Base-by-base conservation (phyloP, 768 basidiomycete genomes). In the Favolaschia claudopus region DNA sequence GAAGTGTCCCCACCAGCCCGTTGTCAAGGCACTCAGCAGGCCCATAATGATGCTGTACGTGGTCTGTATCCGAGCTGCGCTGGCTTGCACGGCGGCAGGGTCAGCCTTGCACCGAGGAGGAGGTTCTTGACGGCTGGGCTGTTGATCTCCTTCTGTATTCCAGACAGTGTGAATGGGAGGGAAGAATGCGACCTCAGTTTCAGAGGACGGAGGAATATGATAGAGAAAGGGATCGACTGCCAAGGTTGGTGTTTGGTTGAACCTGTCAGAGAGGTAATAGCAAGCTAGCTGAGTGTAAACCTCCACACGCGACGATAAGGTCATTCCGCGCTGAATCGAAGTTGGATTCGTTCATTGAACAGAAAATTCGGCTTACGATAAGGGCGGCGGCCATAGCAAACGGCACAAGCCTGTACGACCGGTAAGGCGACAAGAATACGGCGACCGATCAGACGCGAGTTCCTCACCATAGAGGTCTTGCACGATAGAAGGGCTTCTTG, bases 1-100 rank as follows among this genome's bases (percentile, higher is more conserved):
- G 50, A 89, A 89, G 54, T 85, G 85, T 27, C 93, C 92, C 95
- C 95, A 97, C 85, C 89, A 94, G 3, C 89, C 91, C 0, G 93
- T 92, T 6, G 92, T 95, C 27, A 96, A 72, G 0, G 92, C 93
- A 19, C 90, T 89, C 14, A 97, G 81, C 5, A 87, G 64, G 7
- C 95, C 95, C 85, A 89, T 89, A 3, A 81, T 87, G 13, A 89
- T 87, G 0, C 87, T 92, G 83, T 94, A 89, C 55, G 86, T 79
- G 2, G 85, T 87, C 65, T 93, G 92, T 12, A 93, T 75, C 32
- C 82, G 82, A 7, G 90, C 92, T 49, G 63, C 63, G 25, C 46
- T 38, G 17, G 58, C 49, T 24, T 36, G 28, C 15, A 64, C 63
- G 2, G 44, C 32, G 34, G n/a, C 55, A 20, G 62, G 53, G 37